Evolutionary conservation across 805 yeast species (phyloP), one percentile per base, ranked within the genome.

Genomic region (Wickerhamiella bombiphila): DNA sequence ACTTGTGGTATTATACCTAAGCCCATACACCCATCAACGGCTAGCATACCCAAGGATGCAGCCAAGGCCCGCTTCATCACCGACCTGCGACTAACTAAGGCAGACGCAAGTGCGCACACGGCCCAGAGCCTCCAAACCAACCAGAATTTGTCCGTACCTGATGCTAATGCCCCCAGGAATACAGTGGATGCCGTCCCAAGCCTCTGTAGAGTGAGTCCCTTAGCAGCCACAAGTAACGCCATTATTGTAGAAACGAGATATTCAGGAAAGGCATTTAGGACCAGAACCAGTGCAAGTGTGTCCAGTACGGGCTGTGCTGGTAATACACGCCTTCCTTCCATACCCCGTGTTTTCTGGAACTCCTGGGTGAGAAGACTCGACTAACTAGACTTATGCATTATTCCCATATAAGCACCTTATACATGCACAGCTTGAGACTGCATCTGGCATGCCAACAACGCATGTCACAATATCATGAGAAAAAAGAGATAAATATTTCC

Each of bases 301-400:
- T 55, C 59, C 25, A 42, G 19, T n/a, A 50, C 33, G 3, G 56
- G 49, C 25, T 44, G 44, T 35, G 51, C 44, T 5, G 56, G 46
- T 14, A 55, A 38, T 17, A 35, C 24, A 11, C 34, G 33, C 33
- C n/a, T 9, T 22, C n/a, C 18, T 19, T 17, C 22, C 33, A 30
- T n/a, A n/a, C n/a, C n/a, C n/a, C n/a, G n/a, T n/a, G n/a, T n/a
- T n/a, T n/a, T n/a, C n/a, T n/a, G n/a, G n/a, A n/a, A n/a, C n/a
- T n/a, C n/a, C n/a, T n/a, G n/a, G n/a, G n/a, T n/a, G n/a, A n/a
- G n/a, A n/a, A n/a, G n/a, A n/a, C n/a, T n/a, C n/a, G n/a, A n/a
- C n/a, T n/a, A n/a, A n/a, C n/a, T n/a, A n/a, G n/a, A n/a, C n/a
- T n/a, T n/a, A n/a, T n/a, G n/a, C n/a, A n/a, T n/a, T n/a, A n/a